Evolutionary conservation across 257 asterid species (phyloP).

Genomic region (Solanum clarkiae): DNA sequence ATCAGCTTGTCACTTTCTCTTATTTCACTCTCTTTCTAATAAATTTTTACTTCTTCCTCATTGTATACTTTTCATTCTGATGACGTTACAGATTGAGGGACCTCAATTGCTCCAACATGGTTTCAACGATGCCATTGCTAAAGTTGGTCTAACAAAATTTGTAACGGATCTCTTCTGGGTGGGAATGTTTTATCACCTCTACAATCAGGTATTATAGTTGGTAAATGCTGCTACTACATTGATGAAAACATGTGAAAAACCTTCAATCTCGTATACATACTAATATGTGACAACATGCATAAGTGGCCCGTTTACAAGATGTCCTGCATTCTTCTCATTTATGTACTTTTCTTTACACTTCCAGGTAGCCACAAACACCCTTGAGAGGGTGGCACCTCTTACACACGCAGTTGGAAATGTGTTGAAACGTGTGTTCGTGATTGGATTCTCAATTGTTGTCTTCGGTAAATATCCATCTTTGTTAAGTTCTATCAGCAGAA

Average conservation of each 20-base stretch:
- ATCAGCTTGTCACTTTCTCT: background rate
- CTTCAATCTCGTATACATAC: background rate
- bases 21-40: background rate
- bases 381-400: slow-evolving; percentile 98
- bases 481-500: background rate
- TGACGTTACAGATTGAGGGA: slow-evolving; percentile 55
- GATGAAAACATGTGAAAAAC: background rate
- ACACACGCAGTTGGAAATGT: slow-evolving; percentile 99
- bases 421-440: slow-evolving; percentile 95
- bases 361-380: slow-evolving; percentile 97
- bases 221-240: background rate
- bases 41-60: background rate
- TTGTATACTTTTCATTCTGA: background rate
- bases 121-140: slow-evolving; percentile 75
- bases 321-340: background rate
- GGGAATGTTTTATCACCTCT: slow-evolving; percentile 97
- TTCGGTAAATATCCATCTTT: slow-evolving; percentile 43
- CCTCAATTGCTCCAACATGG: slow-evolving; percentile 68
- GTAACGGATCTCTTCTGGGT: slow-evolving; percentile 93
- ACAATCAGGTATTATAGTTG: slow-evolving; percentile 72
- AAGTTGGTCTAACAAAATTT: slow-evolving; percentile 84
- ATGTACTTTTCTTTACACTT: background rate
- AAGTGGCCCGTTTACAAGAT: background rate
- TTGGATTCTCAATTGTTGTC: slow-evolving; percentile 85
- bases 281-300: background rate